Base-by-base conservation (phyloP, 306 rosid genomes). In the Quercus bicolor region DNA sequence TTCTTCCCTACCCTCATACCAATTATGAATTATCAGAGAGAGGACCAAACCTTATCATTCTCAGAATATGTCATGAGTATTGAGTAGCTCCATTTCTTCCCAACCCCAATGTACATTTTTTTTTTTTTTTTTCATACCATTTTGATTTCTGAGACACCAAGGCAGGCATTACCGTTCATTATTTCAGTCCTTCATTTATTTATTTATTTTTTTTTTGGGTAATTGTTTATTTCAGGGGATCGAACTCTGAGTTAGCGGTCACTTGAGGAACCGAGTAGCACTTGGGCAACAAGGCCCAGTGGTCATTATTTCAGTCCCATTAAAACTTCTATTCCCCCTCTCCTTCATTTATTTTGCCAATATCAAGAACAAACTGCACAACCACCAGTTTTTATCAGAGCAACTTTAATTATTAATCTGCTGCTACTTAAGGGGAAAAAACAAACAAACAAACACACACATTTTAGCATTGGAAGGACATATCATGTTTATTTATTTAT, bases 61-160 rank as follows among this genome's bases (percentile, higher is more conserved):
- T 69, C 82, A 73, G 31, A 60, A 55, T 80, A 62, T 75, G 81
- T 68, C 82, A 77, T 85, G 82, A 77, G 77, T 61, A 69, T 62
- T 76, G 80, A 76, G 76, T 66, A 74, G 68, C 81, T 78, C 82
- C 86, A 83, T 83, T 74, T 86, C 83, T 82, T 72, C 75, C 85
- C 73, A 76, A 74, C 57, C 75, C 78, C 77, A 59, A 71, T 53
- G 60, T 76, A 12, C 45, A 43, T 70, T 19, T 66, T 60, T 18
- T 5, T 68, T 15, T 73, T 52, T 72, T 72, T 65, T 28, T 72
- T 21, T 64, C 75, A 68, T 84, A 80, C 85, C 74, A 74, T 81
- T 86, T 89, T 85, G 86, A 61, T 80, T 72, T 69, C 87, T 82
- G 94, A 91, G 92, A 86, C 75, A 75, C 72, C 54, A 69, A 73